Conservation (phyloP, 2,329 filamentous ascomycete species). For the Colletotrichum sp. region DNA sequence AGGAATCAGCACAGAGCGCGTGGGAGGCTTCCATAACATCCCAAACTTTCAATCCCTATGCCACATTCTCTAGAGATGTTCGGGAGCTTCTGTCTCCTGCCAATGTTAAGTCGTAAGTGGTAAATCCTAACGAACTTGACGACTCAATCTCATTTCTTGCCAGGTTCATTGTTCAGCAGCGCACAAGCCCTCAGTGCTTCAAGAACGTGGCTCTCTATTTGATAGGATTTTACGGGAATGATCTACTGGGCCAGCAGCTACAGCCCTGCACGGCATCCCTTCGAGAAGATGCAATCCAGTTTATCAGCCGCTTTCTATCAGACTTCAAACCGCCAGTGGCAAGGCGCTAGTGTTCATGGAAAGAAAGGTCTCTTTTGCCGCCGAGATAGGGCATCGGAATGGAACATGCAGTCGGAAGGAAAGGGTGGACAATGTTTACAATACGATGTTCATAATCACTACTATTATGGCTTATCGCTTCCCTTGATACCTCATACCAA, state of each 20-base stretch:
- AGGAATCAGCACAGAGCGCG: not conserved
- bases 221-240: not conserved
- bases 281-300: not conserved
- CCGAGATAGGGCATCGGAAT: too few relatives aligned
- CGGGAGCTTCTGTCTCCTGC: not conserved
- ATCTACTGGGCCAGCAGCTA: not conserved
- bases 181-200: not conserved
- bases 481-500: not conserved
- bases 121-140: not conserved
- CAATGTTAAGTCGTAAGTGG: not conserved
- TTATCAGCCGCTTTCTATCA: not conserved
- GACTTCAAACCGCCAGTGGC: not conserved
- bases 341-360: not conserved
- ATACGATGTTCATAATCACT: not conserved
- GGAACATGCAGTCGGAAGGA: not conserved
- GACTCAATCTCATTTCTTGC: not conserved
- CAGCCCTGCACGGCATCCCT: not conserved
- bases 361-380: not conserved
- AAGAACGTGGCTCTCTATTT: not conserved
- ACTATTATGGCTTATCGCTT: not conserved
- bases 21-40: not conserved
- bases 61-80: not conserved
- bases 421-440: not conserved
- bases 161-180: not conserved
- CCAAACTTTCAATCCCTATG: not conserved